These are phyloP conservation scores for Ogataea minuta DNA, from an alignment of 805 yeast genomes.

Conservation along the genomic window DNA sequence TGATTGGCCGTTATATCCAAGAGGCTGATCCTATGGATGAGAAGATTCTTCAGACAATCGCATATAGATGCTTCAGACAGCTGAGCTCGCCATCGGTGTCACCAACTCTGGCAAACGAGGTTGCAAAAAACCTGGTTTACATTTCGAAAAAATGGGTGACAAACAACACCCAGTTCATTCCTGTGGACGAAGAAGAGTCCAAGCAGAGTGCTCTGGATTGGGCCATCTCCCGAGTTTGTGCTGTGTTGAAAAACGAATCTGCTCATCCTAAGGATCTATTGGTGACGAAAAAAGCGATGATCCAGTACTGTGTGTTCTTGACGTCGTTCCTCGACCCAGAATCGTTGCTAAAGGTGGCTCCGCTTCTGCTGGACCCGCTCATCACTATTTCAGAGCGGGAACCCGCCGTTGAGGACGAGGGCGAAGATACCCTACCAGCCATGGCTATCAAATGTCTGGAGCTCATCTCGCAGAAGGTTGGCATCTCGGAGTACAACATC, in stretches of 20 bases:
- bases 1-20: conserved; percentile 52
- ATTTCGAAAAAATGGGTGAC: conserved; percentile 63
- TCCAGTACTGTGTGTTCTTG: conserved; percentile 67
- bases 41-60: conserved; percentile 55
- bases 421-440: conserved; percentile 25
- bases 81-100: conserved; percentile 74
- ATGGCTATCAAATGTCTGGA: conserved; percentile 65
- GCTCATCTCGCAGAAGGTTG: conserved; percentile 64
- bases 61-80: conserved; percentile 69
- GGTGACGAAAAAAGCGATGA: conserved; percentile 62
- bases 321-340: conserved; percentile 47
- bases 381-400: conserved; percentile 36
- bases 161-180: conserved; percentile 37
- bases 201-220: conserved; percentile 48
- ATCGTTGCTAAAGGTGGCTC: conserved; percentile 42
- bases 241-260: conserved; percentile 62
- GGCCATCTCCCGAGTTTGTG: conserved; percentile 60
- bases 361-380: conserved; percentile 30
- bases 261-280: conserved; percentile 50
- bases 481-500: conserved; percentile 64
- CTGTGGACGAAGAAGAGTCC: conserved; percentile 26
- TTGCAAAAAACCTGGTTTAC: conserved; percentile 62
- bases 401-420: conserved; percentile 35
- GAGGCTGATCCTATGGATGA: conserved; percentile 37
- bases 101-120: conserved; percentile 59